These are phyloP conservation scores for Geosmithia flava DNA, from an alignment of 2,329 filamentous ascomycete genomes.

Conservation along the genomic window DNA sequence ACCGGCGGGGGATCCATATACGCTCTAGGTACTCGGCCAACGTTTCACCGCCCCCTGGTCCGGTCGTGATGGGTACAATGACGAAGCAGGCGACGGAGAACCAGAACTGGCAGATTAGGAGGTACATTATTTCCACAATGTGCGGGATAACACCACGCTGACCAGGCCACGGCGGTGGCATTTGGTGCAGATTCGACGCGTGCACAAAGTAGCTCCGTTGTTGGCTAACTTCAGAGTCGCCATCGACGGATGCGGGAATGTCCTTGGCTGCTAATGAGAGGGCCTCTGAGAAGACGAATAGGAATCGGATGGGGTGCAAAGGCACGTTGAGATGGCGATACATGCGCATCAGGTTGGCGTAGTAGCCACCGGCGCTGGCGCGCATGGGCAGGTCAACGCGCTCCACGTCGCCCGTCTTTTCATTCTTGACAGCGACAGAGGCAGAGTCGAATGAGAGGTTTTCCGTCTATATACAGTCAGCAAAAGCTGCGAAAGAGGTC, in stretches of 20 bases:
- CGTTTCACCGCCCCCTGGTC: slow-evolving; percentile 21
- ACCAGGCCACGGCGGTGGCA: slow-evolving; percentile 28
- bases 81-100: slow-evolving; percentile 39
- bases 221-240: slow-evolving; percentile 6
- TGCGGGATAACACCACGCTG: slow-evolving; percentile 22
- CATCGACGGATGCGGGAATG: not conserved
- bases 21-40: slow-evolving; percentile 35
- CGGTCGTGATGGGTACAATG: slow-evolving; percentile 18
- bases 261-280: slow-evolving; percentile 1
- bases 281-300: slow-evolving; percentile 35
- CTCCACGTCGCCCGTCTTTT: slow-evolving; percentile 14
- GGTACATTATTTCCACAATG: slow-evolving; percentile 26
- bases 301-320: slow-evolving; percentile 35
- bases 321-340: slow-evolving; percentile 39
- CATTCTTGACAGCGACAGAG: slow-evolving; percentile 21
- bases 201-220: slow-evolving; percentile 33
- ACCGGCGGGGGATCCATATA: slow-evolving; percentile 34
- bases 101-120: slow-evolving; percentile 37
- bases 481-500: not conserved
- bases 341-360: slow-evolving; percentile 40
- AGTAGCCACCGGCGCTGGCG: slow-evolving; percentile 29
- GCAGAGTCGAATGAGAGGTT: slow-evolving; percentile 23
- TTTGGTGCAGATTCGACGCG: slow-evolving; percentile 38
- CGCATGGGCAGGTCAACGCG: slow-evolving; percentile 26
- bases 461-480: slow-evolving; percentile 11